Base-by-base conservation (phyloP, 2,329 filamentous ascomycete species). In the Fusarium buxicola region DNA sequence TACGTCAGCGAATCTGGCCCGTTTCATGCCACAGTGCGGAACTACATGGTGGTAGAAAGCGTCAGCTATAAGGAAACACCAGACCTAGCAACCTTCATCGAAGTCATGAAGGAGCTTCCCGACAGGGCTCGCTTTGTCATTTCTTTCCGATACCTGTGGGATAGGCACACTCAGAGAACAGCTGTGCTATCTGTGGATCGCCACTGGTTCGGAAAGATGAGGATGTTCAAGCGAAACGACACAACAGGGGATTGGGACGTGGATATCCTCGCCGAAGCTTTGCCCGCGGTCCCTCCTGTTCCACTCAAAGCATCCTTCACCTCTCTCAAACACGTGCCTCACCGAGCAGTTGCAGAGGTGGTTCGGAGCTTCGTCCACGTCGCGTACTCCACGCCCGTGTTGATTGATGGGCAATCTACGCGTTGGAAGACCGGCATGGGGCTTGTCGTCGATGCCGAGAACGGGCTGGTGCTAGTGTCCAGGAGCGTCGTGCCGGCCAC, bases 201-300 rank as follows among this genome's bases (percentile, higher is more conserved):
- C 30, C 95, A 99, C 78, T 99, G 95, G 95, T 90, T 92, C 41
- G 89, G 89, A 50, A 95, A 95, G 78, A 98, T 99, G 91, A 90
- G 92, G 71, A 81, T 97, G 71, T 94, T 94, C 2, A 87, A 93
- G 43, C 88, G 95, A 52, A 99, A 99, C 75, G 95, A 99, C 72
- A 79, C 83, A 54, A 92, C 91, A 1, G 95, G 95, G 3, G 79
- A 97, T 7, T 99, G 95, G 95, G 95, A 99, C 76, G 97, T 97
- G 71, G 86, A 86, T 18, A 90, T 96, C 68, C 82, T 99, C 25
- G 90, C 88, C 12, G 91, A 95, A 58, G 83, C 94, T 16, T 79
- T 97, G 5, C 91, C 93, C 15, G 87, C 92, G 0, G 81, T 89
- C 11, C 81, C 89, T 3, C 89, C 91, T 0, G 85, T 90, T 25